phyloP scores from a whole-genome alignment of 2,329 filamentous ascomycete genomes.

The Myriosclerotinia scirpicola region DNA sequence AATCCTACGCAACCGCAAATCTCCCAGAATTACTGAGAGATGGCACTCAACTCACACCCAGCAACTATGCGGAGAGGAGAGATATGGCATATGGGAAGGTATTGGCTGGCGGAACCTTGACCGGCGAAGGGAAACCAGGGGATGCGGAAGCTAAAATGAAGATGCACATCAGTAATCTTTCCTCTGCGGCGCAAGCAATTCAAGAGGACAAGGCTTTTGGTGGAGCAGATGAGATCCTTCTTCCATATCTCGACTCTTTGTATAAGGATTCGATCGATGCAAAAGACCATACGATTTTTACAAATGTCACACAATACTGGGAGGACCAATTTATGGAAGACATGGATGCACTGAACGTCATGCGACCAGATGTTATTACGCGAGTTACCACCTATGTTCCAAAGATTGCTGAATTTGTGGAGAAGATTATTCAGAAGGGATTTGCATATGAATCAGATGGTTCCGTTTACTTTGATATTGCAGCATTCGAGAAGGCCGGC shows the following conservation, averaged over 20 bases:
- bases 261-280: slow-evolving; percentile 63
- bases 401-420: slow-evolving; percentile 82
- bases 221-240: slow-evolving; percentile 64
- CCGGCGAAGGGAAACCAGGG: slow-evolving; percentile 56
- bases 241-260: slow-evolving; percentile 77
- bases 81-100: slow-evolving; percentile 56
- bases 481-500: slow-evolving; percentile 63
- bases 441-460: slow-evolving; percentile 83
- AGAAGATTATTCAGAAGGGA: slow-evolving; percentile 71
- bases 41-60: slow-evolving; percentile 48
- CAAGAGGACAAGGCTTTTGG: slow-evolving; percentile 52
- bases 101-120: slow-evolving; percentile 55
- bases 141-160: slow-evolving; percentile 67
- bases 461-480: slow-evolving; percentile 46
- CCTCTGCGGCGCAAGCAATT: slow-evolving; percentile 50
- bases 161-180: slow-evolving; percentile 61
- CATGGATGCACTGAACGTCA: slow-evolving; percentile 82
- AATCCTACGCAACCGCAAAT: slow-evolving; percentile 55
- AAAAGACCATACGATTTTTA: slow-evolving; percentile 72
- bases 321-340: slow-evolving; percentile 87
- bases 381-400: slow-evolving; percentile 90
- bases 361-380: slow-evolving; percentile 78
- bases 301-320: slow-evolving; percentile 79
- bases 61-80: slow-evolving; percentile 52
- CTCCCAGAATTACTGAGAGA: slow-evolving; percentile 51